Conservation (phyloP, 495 filamentous ascomycete species). For the Schizothecium vesticola region DNA sequence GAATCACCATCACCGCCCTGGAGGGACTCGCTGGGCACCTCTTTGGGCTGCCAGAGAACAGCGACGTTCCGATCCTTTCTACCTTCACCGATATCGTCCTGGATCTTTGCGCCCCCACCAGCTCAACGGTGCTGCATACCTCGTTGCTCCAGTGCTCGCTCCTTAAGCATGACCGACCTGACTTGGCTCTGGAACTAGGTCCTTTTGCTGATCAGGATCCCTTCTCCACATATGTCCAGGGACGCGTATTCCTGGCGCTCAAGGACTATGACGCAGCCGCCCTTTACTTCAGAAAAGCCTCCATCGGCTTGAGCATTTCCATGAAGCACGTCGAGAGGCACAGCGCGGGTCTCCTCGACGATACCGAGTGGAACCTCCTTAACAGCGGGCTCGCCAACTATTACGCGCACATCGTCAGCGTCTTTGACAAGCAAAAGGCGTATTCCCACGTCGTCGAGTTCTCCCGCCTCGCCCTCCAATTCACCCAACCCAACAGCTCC, state of each 20-base stretch:
- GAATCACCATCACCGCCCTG: conserved; percentile 44
- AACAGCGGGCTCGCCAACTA: conserved; percentile 74
- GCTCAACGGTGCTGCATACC: conserved; percentile 46
- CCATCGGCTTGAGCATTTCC: conserved; percentile 61
- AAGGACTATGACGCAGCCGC: conserved; percentile 68
- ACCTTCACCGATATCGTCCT: conserved; percentile 49
- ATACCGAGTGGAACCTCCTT: conserved; percentile 66
- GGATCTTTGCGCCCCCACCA: conserved; percentile 48
- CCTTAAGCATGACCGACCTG: conserved; percentile 61
- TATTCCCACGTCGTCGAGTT: conserved; percentile 82
- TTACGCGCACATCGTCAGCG: conserved; percentile 74
- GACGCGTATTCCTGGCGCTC: conserved; percentile 67
- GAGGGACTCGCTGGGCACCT: conserved; percentile 48
- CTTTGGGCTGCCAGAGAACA: conserved; percentile 37
- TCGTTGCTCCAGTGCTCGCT: conserved; percentile 63
- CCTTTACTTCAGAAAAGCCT: conserved; percentile 73
- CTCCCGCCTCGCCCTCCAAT: conserved; percentile 70
- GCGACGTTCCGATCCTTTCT: conserved; percentile 35
- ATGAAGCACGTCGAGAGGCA: conserved; percentile 34
- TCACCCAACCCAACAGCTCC: conserved; percentile 35
- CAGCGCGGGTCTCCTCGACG: conserved; percentile 59
- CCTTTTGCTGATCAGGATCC: conserved; percentile 57
- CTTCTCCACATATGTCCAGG: conserved; percentile 84
- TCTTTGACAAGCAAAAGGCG: conserved; percentile 72
- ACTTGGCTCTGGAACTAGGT: conserved; percentile 70